A percentile compares a stretch with the other conserved stretches of the same genome.
These are phyloP conservation scores for Vinca minor DNA, from an alignment of 257 asterid genomes.

Conservation along the genomic window DNA sequence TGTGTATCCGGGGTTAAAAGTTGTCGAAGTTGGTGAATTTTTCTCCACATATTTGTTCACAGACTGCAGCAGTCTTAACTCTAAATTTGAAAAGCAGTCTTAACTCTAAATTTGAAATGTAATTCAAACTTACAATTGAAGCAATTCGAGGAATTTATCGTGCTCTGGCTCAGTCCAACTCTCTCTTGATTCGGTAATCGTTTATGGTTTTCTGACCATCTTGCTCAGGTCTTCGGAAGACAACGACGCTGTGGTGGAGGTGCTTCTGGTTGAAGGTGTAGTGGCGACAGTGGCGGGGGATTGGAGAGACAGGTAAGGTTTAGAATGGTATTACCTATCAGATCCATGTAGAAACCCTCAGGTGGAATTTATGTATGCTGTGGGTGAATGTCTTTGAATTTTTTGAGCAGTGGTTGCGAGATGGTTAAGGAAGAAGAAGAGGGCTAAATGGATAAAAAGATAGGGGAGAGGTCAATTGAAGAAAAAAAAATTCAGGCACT, in stretches of 20 bases:
- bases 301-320: conserved; percentile 49
- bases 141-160: conserved; percentile 91
- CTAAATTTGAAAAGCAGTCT: no score
- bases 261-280: conserved; percentile 12
- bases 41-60: conserved; percentile 1
- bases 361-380: no score
- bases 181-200: conserved; percentile 82
- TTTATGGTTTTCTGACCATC: conserved; percentile 80
- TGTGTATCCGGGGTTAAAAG: not conserved
- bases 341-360: conserved; percentile 42
- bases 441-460: no score
- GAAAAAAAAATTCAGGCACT: no score
- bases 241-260: conserved; percentile 30
- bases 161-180: conserved; percentile 98
- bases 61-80: not conserved
- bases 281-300: conserved; percentile 24
- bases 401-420: no score
- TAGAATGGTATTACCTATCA: conserved; percentile 62
- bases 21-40: not conserved
- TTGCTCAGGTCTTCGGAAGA: conserved; percentile 50
- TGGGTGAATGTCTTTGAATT: no score
- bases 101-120: not conserved
- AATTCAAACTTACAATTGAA: conserved; percentile 58
- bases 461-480: no score
- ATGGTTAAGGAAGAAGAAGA: no score